phyloP scores from a whole-genome alignment of 2,329 filamentous ascomycete species.

The Fusarium falciforme region DNA sequence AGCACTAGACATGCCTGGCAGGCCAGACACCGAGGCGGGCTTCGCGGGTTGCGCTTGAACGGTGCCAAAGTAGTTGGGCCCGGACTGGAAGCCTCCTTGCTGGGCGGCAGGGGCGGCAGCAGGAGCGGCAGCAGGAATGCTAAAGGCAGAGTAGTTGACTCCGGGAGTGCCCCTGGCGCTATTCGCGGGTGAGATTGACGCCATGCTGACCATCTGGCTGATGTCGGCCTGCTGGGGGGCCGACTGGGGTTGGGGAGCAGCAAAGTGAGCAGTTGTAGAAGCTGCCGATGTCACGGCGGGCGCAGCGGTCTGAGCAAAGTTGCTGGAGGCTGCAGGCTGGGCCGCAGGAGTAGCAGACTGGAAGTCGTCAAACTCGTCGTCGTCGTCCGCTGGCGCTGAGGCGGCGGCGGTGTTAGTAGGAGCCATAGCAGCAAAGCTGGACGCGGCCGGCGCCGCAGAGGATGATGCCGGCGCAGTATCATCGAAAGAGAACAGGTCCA shows the following conservation, averaged over 20 bases:
- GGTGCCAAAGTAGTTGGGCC: conserved; percentile 96
- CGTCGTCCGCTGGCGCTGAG: conserved; percentile 60
- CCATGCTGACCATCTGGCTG: conserved; percentile 81
- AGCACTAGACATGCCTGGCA: conserved; percentile 48
- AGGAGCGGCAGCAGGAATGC: conserved; percentile 49
- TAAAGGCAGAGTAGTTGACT: conserved; percentile 74
- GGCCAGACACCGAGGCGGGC: conserved; percentile 46
- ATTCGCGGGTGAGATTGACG: conserved; percentile 81
- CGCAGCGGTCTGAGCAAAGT: conserved; percentile 55
- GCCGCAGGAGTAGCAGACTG: conserved; percentile 81
- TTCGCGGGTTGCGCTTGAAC: conserved; percentile 62
- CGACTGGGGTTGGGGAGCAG: conserved; percentile 86
- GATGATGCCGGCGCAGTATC: conserved; percentile 70
- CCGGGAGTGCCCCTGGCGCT: conserved; percentile 66
- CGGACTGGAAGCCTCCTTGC: conserved; percentile 74
- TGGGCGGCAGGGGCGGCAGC: conserved; percentile 57
- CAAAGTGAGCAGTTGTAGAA: conserved; percentile 74
- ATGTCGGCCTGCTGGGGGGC: conserved; percentile 83
- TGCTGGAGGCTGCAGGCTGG: conserved; percentile 54
- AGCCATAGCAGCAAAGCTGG: conserved; percentile 60
- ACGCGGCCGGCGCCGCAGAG: conserved; percentile 57
- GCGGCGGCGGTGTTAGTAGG: conserved; percentile 36
- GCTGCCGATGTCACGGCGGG: conserved; percentile 62
- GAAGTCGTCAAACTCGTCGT: conserved; percentile 98
- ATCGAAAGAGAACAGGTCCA: conserved; percentile 93